Evolutionary conservation across 805 yeast genomes (phyloP).

Genomic region (Candida corydali): DNA sequence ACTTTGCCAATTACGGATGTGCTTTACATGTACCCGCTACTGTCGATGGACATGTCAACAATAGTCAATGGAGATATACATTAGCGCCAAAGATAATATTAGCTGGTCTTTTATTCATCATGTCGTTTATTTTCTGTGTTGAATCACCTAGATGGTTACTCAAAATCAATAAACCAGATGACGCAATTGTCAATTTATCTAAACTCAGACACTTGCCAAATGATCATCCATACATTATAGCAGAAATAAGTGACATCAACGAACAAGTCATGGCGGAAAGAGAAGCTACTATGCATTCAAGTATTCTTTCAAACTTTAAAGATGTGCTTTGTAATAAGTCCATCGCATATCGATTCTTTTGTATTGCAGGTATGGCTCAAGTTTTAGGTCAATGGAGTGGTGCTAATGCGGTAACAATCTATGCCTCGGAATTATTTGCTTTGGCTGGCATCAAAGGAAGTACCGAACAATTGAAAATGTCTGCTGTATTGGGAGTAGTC

Average conservation of each 20-base stretch:
- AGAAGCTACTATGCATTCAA: constrained; percentile 17
- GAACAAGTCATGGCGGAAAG: constrained; percentile 33
- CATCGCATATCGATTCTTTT: constrained; percentile 40
- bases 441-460: constrained; percentile 42
- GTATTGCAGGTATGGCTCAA: constrained; percentile 38
- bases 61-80: constrained; percentile 48
- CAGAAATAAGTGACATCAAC: constrained; percentile 47
- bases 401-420: constrained; percentile 50
- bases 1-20: constrained; percentile 35
- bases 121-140: constrained; percentile 36
- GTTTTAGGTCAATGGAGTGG: constrained; percentile 54
- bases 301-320: constrained; percentile 18
- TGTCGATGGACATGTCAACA: constrained; percentile 6
- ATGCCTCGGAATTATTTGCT: constrained; percentile 47
- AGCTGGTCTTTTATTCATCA: constrained; percentile 41
- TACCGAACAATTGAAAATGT: constrained; percentile 39
- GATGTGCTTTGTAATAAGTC: constrained; percentile 31
- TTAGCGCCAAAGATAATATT: constrained; percentile 42
- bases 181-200: constrained; percentile 34
- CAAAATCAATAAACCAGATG: constrained; percentile 33
- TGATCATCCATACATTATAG: constrained; percentile 44
- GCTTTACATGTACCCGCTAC: constrained; percentile 17
- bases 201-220: constrained; percentile 39
- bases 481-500: constrained; percentile 48
- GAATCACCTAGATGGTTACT: constrained; percentile 52